Evolutionary conservation across 441 rosid species (phyloP), one percentile per base, ranked within the genome.

Genomic region (Jatropha podagrica): DNA sequence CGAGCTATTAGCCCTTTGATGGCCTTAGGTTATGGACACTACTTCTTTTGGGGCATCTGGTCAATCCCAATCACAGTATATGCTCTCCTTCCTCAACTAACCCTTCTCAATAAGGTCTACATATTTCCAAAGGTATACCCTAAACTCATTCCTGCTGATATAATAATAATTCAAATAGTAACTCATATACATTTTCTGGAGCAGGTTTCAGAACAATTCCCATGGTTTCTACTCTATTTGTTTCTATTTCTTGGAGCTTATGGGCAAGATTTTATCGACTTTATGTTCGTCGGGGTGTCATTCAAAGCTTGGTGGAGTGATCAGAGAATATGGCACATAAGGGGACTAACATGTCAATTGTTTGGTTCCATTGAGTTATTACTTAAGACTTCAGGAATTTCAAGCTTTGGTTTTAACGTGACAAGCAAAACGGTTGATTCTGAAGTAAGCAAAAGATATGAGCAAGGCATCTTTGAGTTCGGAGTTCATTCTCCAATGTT

Each of bases 271-370:
- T 48, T 82, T 3, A 15, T 82, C 0, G 91, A 90, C 2, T 89
- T 87, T 68, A 7, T 80, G 44, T 32, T 85, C 13, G 83, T 74
- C n/a, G 87, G 89, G 18, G 87, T 87, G 18, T 83, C 87, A 15
- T n/a, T 79, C 72, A 60, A 65, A 9, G 79, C 67, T 23, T 94
- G 96, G 97, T 88, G 91, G 94, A 92, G 83, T 69, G 91, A 88
- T 75, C 96, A 88, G 72, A 81, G 97, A 74, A 88, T 92, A 42
- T 94, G 91, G 88, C 51, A 78, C 68, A 69, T 88, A 23, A 83
- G 83, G 32, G 94, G 94, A 52, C 37, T 84, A 2, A 65, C 94
- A 5, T 77, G 91, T 78, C 72, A 11, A 74, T 26, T 83, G 26
- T 88, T 85, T 26, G 91, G 90, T 2, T n/a, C 65, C 27, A 23